Conservation (phyloP, 139 green algal genomes). For the Desmodesmus armatus region DNA sequence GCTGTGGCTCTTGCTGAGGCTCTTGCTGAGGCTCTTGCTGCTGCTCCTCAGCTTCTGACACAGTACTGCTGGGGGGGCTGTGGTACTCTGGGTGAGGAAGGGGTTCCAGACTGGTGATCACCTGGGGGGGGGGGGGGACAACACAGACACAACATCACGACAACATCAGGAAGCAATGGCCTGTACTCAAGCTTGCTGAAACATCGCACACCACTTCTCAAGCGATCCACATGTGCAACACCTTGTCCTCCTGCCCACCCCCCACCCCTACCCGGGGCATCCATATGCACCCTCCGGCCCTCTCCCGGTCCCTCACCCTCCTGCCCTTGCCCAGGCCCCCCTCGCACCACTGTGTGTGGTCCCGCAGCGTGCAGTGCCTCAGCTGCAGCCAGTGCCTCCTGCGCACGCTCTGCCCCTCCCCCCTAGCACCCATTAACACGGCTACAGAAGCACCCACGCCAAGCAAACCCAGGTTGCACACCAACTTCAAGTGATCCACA, state of each 20-base stretch:
- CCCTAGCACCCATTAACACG: too few relatives aligned
- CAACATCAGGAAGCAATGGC: neutral
- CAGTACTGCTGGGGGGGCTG: neutral
- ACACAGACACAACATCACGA: neutral
- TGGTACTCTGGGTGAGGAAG: conserved; percentile 26
- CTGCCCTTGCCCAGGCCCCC: too few relatives aligned
- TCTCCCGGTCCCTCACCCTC: too few relatives aligned
- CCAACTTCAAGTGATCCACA: too few relatives aligned
- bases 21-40: conserved; percentile 4
- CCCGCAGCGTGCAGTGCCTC: conserved; percentile 70
- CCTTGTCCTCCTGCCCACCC: too few relatives aligned
- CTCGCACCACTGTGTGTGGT: conserved; percentile 78
- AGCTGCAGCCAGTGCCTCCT: conserved; percentile 71
- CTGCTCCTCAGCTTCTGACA: conserved; percentile 35
- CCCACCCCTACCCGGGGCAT: too few relatives aligned
- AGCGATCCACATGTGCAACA: too few relatives aligned
- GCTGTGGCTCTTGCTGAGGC: neutral
- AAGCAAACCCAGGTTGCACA: too few relatives aligned
- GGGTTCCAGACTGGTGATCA: conserved; percentile 65
- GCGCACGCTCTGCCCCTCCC: too few relatives aligned
- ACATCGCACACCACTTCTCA: neutral
- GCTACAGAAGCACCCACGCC: too few relatives aligned
- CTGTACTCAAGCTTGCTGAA: too few relatives aligned
- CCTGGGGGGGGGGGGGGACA: conserved; percentile 47
- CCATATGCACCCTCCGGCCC: too few relatives aligned